These are phyloP conservation scores for Heteromeles arbutifolia DNA, from an alignment of 306 rosid species.

Conservation along the genomic window DNA sequence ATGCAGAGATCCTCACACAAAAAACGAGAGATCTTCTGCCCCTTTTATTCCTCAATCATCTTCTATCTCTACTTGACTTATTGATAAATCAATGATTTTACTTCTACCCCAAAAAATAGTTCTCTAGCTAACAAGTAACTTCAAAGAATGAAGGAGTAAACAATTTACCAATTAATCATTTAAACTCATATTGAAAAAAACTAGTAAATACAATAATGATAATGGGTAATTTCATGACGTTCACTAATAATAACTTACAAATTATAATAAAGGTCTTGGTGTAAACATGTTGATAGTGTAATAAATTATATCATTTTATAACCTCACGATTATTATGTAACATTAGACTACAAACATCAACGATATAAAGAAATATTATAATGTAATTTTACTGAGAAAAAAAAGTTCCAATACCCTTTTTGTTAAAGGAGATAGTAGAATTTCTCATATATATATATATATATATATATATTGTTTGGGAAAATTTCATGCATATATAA, in stretches of 20 bases:
- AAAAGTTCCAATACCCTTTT: neutral
- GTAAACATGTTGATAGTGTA: no score
- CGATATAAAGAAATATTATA: no score
- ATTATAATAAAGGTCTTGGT: no score
- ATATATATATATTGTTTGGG: no score
- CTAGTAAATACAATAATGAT: neutral
- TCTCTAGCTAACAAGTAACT: neutral
- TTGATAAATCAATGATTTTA: neutral
- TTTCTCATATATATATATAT: neutral
- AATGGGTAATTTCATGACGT: no score
- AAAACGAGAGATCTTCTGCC: conserved; percentile 40
- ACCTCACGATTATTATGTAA: no score
- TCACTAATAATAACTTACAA: no score
- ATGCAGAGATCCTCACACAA: conserved; percentile 29
- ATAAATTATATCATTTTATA: no score
- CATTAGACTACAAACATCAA: no score
- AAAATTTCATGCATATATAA: neutral
- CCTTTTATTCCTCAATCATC: conserved; percentile 65
- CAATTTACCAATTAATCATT: neutral
- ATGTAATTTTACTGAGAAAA: neutral
- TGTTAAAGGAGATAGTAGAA: neutral
- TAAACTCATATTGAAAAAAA: neutral
- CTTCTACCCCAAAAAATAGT: neutral
- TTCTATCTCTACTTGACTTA: conserved; percentile 47
- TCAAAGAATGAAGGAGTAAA: neutral